Conservation (phyloP, 305 asterid species). For the Lippia alba region DNA sequence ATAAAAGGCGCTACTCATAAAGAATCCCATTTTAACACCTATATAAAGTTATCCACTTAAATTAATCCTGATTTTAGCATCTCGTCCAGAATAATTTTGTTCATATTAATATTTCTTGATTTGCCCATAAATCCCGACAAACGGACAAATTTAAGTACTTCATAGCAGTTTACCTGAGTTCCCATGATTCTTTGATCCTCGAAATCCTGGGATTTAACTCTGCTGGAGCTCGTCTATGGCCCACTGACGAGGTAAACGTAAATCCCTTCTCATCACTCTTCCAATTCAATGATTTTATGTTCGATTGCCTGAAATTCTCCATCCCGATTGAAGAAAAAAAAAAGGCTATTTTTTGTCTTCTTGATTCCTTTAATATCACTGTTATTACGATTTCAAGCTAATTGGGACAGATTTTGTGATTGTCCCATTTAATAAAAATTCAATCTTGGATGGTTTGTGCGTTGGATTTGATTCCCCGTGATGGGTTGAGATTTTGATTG, state of each 20-base stretch:
- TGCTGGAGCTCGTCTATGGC: not conserved
- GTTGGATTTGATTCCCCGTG: not conserved
- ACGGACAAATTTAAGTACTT: not conserved
- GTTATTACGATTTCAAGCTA: not conserved
- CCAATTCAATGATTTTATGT: slow-evolving; percentile 14
- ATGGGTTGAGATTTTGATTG: not conserved
- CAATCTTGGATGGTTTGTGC: not conserved
- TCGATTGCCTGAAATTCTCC: not conserved
- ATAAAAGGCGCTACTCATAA: not conserved
- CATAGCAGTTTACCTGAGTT: slow-evolving; percentile 4
- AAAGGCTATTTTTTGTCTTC: slow-evolving; percentile 4
- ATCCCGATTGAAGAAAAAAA: slow-evolving; percentile 11
- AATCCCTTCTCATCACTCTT: not conserved
- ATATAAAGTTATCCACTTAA: not conserved
- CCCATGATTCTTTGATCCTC: slow-evolving; percentile 24
- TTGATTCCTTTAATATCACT: not conserved
- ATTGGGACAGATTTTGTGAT: slow-evolving; percentile 18
- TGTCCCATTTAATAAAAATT: not conserved
- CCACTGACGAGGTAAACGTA: slow-evolving; percentile 36
- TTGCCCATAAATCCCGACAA: not conserved
- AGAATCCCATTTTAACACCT: not conserved
- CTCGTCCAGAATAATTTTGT: not conserved
- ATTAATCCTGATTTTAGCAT: not conserved
- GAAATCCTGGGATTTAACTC: not conserved
- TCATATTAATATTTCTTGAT: not conserved